Conservation (phyloP, 2,329 filamentous ascomycete genomes). For the Raffaelea arxii region DNA sequence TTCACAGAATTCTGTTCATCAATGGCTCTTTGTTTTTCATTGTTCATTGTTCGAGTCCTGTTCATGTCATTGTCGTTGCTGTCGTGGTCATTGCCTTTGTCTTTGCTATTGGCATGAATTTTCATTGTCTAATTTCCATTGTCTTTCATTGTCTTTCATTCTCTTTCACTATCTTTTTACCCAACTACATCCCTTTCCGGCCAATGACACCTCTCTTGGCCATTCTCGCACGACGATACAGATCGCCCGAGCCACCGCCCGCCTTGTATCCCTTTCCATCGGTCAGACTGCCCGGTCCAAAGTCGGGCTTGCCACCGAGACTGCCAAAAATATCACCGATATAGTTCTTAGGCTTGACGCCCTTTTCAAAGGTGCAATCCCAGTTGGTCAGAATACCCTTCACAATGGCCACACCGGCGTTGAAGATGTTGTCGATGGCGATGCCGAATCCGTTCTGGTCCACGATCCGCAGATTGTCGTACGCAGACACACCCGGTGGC, state of each 20-base stretch:
- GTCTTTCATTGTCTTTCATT: neutral
- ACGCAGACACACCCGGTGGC: slow-evolving; percentile 43
- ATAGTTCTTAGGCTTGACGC: slow-evolving; percentile 53
- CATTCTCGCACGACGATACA: neutral
- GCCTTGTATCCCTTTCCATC: slow-evolving; percentile 22
- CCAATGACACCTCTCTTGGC: slow-evolving; percentile 6
- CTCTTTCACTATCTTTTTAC: too few relatives aligned
- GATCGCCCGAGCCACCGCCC: slow-evolving; percentile 14
- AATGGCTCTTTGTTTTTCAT: too few relatives aligned
- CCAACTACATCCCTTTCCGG: too few relatives aligned
- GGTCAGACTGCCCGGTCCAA: slow-evolving; percentile 45
- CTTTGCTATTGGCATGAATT: too few relatives aligned
- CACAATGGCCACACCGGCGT: slow-evolving; percentile 55
- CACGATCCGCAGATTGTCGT: slow-evolving; percentile 48
- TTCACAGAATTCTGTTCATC: too few relatives aligned
- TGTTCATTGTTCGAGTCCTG: too few relatives aligned
- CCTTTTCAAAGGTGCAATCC: slow-evolving; percentile 46
- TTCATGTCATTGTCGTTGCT: too few relatives aligned
- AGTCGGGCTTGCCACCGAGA: slow-evolving; percentile 55
- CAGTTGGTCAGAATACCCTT: slow-evolving; percentile 53
- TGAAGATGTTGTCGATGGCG: slow-evolving; percentile 56
- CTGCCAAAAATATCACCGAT: slow-evolving; percentile 63
- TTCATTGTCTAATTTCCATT: neutral
- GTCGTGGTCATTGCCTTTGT: too few relatives aligned
- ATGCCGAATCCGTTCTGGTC: slow-evolving; percentile 56